phyloP scores from a whole-genome alignment of 352 stramenopile genomes.

The Phytopythium cucurbitacearum region DNA sequence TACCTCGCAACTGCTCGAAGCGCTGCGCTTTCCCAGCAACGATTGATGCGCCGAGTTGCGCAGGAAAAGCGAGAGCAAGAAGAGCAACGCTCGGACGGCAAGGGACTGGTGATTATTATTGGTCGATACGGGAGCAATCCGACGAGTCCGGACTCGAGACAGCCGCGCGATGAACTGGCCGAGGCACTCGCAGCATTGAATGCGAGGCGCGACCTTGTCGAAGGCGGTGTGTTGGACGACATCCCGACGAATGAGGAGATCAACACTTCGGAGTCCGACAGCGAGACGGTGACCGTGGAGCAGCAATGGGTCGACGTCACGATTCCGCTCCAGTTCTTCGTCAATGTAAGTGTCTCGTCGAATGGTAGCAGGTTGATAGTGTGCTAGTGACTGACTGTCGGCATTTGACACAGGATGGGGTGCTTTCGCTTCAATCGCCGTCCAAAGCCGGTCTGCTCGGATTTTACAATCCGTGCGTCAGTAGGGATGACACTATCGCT shows the following conservation, averaged over 20 bases:
- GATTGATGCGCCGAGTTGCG: slow-evolving; percentile 61
- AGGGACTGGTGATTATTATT: slow-evolving; percentile 68
- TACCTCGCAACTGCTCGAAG: slow-evolving; percentile 53
- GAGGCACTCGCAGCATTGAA: slow-evolving; percentile 11
- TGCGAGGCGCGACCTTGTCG: slow-evolving; percentile 12
- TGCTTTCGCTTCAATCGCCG: slow-evolving; percentile 37
- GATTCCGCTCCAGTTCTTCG: slow-evolving; percentile 77
- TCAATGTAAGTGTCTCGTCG: slow-evolving; percentile 33
- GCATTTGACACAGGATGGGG: slow-evolving; percentile 34
- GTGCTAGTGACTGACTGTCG: slow-evolving; percentile 6
- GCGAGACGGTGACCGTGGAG: slow-evolving; percentile 19
- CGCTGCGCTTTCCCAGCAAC: slow-evolving; percentile 62
- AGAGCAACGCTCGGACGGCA: slow-evolving; percentile 29
- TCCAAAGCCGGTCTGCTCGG: slow-evolving; percentile 71
- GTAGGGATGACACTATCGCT: slow-evolving; percentile 34
- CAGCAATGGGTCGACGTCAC: slow-evolving; percentile 76
- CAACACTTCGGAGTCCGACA: background rate
- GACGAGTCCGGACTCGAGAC: slow-evolving; percentile 40
- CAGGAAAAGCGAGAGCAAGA: slow-evolving; percentile 58
- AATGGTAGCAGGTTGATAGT: background rate
- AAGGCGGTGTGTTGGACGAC: slow-evolving; percentile 14
- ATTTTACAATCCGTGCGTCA: slow-evolving; percentile 82
- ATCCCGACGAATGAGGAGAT: slow-evolving; percentile 12
- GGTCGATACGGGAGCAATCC: slow-evolving; percentile 74
- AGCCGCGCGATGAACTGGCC: slow-evolving; percentile 16